Conservation (phyloP, 2,329 filamentous ascomycete species). For the Corynespora cassiicola region DNA sequence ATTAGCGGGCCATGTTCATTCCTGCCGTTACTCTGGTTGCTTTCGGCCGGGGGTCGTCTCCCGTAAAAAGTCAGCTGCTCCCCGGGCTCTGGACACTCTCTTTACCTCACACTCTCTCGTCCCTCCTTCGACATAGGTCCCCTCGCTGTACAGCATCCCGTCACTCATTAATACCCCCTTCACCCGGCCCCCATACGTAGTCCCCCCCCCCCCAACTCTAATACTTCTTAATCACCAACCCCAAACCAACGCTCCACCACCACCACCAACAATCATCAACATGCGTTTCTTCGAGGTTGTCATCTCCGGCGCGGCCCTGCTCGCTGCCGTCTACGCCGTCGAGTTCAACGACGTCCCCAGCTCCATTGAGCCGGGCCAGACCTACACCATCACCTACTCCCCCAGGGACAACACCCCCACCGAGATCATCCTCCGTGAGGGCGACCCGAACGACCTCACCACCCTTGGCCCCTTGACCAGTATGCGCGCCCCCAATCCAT, state of each 20-base stretch:
- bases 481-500: constrained; percentile 34
- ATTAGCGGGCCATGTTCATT: no score
- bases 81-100: constrained; percentile 19
- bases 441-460: constrained; percentile 56
- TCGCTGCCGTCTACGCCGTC: constrained; percentile 52
- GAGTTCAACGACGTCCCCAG: constrained; percentile 58
- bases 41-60: constrained; percentile 24
- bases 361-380: constrained; percentile 56
- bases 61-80: constrained; percentile 32
- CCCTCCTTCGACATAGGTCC: constrained; percentile 14
- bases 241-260: constrained; percentile 23
- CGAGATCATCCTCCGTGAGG: constrained; percentile 64
- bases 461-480: constrained; percentile 58
- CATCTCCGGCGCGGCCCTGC: constrained; percentile 49
- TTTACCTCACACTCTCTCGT: constrained; percentile 23
- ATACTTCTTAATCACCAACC: constrained; percentile 24
- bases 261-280: constrained; percentile 23
- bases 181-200: constrained; percentile 19
- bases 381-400: constrained; percentile 57
- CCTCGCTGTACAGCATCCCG: constrained; percentile 12
- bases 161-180: constrained; percentile 35
- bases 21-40: constrained; percentile 38
- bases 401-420: constrained; percentile 52
- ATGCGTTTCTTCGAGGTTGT: constrained; percentile 61
- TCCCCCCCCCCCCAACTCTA: constrained; percentile 19